phyloP scores from a whole-genome alignment of 2,329 filamentous ascomycete genomes.

The Didymella segeticola region DNA sequence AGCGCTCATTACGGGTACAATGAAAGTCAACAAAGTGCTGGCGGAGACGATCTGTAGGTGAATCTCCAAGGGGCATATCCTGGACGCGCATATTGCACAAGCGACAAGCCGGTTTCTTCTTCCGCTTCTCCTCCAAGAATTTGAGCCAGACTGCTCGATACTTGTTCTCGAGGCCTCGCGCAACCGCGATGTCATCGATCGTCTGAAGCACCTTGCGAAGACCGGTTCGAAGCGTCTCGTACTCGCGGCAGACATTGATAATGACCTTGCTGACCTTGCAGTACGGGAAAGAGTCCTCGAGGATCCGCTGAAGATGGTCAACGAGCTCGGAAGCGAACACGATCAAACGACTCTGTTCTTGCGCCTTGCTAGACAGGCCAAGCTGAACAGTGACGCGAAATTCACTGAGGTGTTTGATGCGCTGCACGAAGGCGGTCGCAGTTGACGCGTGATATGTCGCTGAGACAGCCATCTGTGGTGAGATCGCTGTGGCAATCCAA shows the following conservation, averaged over 20 bases:
- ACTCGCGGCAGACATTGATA: constrained; percentile 3
- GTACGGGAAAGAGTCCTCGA: constrained; percentile 3
- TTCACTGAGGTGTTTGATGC: constrained; percentile 2
- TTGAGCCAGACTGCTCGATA: constrained; percentile 8
- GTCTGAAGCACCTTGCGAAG: neutral
- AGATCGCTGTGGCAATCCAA: constrained; percentile 12
- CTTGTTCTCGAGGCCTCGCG: constrained; percentile 9
- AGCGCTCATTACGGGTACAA: neutral
- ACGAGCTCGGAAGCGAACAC: constrained; percentile 7
- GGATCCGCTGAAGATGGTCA: constrained; percentile 2
- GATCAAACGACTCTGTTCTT: constrained; percentile 2
- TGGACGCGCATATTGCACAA: constrained; percentile 11
- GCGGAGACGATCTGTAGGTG: constrained; percentile 6
- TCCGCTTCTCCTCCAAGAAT: constrained; percentile 10
- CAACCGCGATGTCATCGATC: constrained; percentile 12
- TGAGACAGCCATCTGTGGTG: constrained; percentile 11
- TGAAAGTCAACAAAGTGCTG: constrained; percentile 10
- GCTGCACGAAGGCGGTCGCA: constrained; percentile 7
- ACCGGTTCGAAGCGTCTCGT: neutral
- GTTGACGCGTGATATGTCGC: constrained; percentile 12
- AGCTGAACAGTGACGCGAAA: constrained; percentile 6
- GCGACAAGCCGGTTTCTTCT: constrained; percentile 12
- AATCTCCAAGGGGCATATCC: constrained; percentile 5
- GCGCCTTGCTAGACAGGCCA: neutral
- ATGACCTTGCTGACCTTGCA: constrained; percentile 4